Evolutionary conservation across 352 stramenopile species (phyloP).

Genomic region (Phytopythium ostracodes): DNA sequence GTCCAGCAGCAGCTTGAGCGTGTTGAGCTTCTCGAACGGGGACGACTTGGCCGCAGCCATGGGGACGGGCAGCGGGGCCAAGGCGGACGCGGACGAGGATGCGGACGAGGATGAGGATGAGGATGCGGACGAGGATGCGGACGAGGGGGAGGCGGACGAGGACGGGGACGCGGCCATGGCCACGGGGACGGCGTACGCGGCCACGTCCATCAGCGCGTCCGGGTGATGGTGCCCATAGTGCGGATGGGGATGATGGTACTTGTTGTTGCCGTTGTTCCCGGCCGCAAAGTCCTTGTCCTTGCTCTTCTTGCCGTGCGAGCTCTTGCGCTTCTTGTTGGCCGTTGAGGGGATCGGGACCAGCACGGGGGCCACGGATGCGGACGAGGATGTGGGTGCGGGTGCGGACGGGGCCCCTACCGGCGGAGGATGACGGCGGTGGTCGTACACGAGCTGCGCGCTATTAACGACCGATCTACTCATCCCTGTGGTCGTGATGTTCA

Average conservation of each 20-base stretch:
- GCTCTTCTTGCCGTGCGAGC: background rate
- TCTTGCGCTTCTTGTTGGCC: constrained; percentile 2
- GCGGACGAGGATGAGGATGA: background rate
- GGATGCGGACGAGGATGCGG: background rate
- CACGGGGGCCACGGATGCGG: background rate
- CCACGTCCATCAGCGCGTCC: background rate
- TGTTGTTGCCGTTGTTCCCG: background rate
- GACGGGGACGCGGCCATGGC: background rate
- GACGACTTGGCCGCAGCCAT: constrained; percentile 17
- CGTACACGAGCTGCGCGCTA: constrained; percentile 4
- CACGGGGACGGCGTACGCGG: background rate
- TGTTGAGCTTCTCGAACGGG: constrained; percentile 85
- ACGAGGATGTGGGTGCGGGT: too few species aligned
- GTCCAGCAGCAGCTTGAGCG: constrained; percentile 75
- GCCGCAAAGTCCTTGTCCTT: background rate
- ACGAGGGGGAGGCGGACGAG: background rate
- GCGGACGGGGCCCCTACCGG: background rate
- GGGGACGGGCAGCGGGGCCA: background rate
- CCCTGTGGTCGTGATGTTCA: constrained; percentile 7
- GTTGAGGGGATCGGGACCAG: background rate
- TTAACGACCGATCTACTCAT: background rate
- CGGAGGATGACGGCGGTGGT: background rate
- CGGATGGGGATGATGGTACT: background rate
- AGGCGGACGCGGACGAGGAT: background rate
- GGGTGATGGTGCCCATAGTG: background rate